phyloP scores from a whole-genome alignment of 805 yeast species.

The Candida anglica region DNA sequence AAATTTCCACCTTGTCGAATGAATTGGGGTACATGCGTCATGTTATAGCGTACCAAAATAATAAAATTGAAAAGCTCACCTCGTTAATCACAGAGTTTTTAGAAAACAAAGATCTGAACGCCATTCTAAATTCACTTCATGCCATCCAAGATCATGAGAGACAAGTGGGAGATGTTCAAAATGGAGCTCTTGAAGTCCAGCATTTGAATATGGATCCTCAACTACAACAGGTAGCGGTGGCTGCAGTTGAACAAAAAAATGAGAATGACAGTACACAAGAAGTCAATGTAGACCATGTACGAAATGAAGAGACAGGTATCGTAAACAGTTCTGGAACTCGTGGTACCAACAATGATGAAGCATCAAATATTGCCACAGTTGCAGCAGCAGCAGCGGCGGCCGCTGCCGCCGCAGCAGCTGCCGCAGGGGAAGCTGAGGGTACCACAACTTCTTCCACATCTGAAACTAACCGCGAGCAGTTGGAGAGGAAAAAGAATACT shows the following conservation, averaged over 20 bases:
- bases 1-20: too few species aligned
- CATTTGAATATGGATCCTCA: conserved; percentile 41
- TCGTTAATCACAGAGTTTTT: conserved; percentile 27
- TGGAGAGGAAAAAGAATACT: too few species aligned
- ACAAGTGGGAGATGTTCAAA: conserved; percentile 1
- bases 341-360: too few species aligned
- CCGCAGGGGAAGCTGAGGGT: background rate
- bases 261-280: too few species aligned
- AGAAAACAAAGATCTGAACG: conserved; percentile 22
- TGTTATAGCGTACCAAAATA: conserved; percentile 33
- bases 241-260: conserved; percentile 26
- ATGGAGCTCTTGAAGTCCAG: conserved; percentile 18
- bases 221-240: conserved; percentile 36
- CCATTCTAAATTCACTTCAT: conserved; percentile 26
- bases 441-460: too few species aligned
- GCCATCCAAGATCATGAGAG: conserved; percentile 18
- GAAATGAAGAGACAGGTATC: too few species aligned
- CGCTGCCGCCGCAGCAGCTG: conserved; percentile 4
- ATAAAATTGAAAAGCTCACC: conserved; percentile 35
- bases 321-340: too few species aligned
- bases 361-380: too few species aligned
- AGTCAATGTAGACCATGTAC: too few species aligned
- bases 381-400: conserved; percentile 7
- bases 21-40: conserved; percentile 34
- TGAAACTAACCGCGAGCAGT: too few species aligned